Percentiles rank a stretch among this genome's conserved stretches.
Evolutionary conservation across 441 rosid species (phyloP).

Genomic region (Gossypium lobatum): DNA sequence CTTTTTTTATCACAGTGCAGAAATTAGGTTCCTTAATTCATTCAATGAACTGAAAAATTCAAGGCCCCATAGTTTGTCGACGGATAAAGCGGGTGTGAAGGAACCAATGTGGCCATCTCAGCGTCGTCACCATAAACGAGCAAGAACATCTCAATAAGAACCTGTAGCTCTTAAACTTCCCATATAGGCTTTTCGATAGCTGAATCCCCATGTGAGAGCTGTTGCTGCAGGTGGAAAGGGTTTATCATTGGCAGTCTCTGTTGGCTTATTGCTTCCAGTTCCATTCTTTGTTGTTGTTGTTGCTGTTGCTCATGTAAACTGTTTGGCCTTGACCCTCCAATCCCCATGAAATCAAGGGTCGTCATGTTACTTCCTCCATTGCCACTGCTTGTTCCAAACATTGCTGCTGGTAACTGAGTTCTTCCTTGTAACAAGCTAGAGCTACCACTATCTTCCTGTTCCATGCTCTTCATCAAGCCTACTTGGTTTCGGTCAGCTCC

Average conservation of each 20-base stretch:
- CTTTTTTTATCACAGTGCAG: background rate
- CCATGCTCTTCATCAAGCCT: constrained; percentile 28
- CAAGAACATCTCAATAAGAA: background rate
- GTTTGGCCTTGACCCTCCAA: constrained; percentile 34
- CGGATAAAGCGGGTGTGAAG: background rate
- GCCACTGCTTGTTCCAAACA: constrained; percentile 19
- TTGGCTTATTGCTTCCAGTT: constrained; percentile 39
- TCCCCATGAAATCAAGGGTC: constrained; percentile 61
- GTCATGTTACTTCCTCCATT: constrained; percentile 24
- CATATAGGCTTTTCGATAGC: constrained; percentile 47
- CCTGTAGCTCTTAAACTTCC: constrained; percentile 35
- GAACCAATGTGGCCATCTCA: background rate
- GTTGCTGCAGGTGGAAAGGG: constrained; percentile 34
- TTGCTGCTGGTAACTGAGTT: constrained; percentile 23
- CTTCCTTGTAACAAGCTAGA: constrained; percentile 29
- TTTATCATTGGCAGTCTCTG: constrained; percentile 32
- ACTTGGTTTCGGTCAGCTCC: constrained; percentile 22
- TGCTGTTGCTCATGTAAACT: constrained; percentile 33
- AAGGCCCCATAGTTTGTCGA: background rate
- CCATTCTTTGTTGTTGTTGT: constrained; percentile 29
- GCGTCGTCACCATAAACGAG: background rate
- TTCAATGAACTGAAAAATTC: background rate
- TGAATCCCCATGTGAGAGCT: constrained; percentile 39
- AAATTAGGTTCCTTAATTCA: background rate
- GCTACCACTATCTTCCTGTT: constrained; percentile 25